Evolutionary conservation across 768 basidiomycete species (phyloP).

Genomic region (Pisolithus orientalis): DNA sequence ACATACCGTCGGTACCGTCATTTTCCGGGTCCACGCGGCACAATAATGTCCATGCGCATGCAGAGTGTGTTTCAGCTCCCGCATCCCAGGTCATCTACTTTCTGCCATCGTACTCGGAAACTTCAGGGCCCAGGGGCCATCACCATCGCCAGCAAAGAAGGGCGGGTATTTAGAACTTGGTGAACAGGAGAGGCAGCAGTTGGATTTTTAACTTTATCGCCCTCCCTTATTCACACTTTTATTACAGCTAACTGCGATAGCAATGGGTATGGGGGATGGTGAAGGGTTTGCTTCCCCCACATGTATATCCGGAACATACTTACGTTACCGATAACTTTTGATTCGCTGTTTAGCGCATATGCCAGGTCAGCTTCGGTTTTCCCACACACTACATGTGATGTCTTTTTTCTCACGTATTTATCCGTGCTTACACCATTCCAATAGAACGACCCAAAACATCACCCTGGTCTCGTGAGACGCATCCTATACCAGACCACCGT

Average conservation of each 20-base stretch:
- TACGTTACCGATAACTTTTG: background rate
- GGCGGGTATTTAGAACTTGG: slow-evolving; percentile 66
- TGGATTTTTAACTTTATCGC: background rate
- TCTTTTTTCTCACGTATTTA: background rate
- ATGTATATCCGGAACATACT: background rate
- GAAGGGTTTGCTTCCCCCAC: slow-evolving; percentile 16
- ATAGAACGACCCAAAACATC: slow-evolving; percentile 68
- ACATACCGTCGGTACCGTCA: slow-evolving; percentile 24
- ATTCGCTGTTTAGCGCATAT: slow-evolving; percentile 52
- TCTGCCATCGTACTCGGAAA: too few relatives aligned
- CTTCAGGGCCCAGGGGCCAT: too few relatives aligned
- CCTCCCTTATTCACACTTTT: slow-evolving; percentile 7
- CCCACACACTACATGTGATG: background rate
- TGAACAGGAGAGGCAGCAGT: slow-evolving; percentile 52
- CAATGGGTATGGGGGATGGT: slow-evolving; percentile 91
- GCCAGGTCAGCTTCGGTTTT: slow-evolving; percentile 43
- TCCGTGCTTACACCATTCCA: background rate
- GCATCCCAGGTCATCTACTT: too few relatives aligned
- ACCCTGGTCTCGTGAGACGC: slow-evolving; percentile 73
- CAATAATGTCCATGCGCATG: slow-evolving; percentile 5
- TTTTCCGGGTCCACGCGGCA: slow-evolving; percentile 40
- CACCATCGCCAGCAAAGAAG: slow-evolving; percentile 23
- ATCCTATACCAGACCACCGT: slow-evolving; percentile 88
- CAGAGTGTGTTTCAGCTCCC: too few relatives aligned
- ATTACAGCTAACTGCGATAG: slow-evolving; percentile 55